phyloP scores from a whole-genome alignment of 495 filamentous ascomycete genomes.

The Penicillium riverlandense region DNA sequence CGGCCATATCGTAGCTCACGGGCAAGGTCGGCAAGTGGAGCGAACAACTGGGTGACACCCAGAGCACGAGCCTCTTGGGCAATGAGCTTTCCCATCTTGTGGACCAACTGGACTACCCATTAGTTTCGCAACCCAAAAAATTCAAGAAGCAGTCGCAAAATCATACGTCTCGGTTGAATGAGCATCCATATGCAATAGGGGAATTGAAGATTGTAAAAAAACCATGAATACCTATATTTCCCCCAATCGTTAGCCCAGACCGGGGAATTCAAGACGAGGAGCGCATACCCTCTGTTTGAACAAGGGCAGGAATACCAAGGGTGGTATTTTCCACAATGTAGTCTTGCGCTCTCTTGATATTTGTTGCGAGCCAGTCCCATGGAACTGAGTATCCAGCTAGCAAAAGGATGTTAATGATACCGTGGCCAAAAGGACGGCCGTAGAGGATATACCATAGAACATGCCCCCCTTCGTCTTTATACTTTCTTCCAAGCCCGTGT shows the following conservation, averaged over 20 bases:
- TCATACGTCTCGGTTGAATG: constrained; percentile 47
- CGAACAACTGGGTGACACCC: constrained; percentile 63
- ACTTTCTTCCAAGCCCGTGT: constrained; percentile 56
- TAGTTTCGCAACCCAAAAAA: no score
- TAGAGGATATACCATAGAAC: constrained; percentile 56
- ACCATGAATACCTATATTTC: constrained; percentile 59
- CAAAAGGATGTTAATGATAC: no score
- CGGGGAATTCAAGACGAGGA: neutral
- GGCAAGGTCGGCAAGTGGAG: constrained; percentile 58
- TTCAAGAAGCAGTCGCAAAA: no score
- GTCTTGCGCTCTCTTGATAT: constrained; percentile 54
- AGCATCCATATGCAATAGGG: constrained; percentile 61
- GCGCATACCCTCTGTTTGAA: constrained; percentile 53
- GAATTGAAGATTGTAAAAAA: constrained; percentile 69
- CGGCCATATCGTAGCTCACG: constrained; percentile 62
- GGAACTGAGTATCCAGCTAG: constrained; percentile 55
- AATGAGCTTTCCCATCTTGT: constrained; percentile 56
- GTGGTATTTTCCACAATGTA: constrained; percentile 58
- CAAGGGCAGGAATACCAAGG: constrained; percentile 61
- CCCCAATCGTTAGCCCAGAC: no score
- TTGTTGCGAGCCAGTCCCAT: constrained; percentile 54
- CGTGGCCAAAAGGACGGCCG: no score
- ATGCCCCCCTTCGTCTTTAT: constrained; percentile 55
- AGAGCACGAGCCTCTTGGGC: constrained; percentile 54
- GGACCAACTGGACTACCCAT: constrained; percentile 40